Base-by-base conservation (phyloP, 2,329 filamentous ascomycete species). In the Ophiostoma piceae region DNA sequence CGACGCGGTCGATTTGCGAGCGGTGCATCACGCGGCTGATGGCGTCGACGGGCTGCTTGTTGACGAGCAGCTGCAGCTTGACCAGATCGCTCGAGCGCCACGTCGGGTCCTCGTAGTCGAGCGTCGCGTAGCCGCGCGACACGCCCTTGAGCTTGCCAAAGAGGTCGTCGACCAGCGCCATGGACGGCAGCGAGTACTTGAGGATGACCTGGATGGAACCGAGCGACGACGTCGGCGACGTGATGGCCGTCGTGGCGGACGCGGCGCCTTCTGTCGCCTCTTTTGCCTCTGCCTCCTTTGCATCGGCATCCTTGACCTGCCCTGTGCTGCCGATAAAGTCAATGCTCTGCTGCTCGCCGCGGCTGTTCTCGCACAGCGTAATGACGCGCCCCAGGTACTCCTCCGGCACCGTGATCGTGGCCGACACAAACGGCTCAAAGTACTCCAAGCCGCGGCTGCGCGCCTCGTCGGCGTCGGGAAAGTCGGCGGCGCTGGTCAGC, bases 51-150 rank as follows among this genome's bases (percentile, higher is more conserved):
- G 95, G 91, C 35, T 87, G 84, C 78, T 95, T 96, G 80, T 99
- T 99, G 73, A 99, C 94, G 8, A 98, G 85, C 2, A 99, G 83
- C 78, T 97, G 93, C 47, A 99, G 84, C 79, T 97, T 98, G 72
- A 92, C 88, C 57, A 99, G 88, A 72, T 88, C 88, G 76, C 90
- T 92, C 71, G 86, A 81, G 29, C 90, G 88, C 87, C 93, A 99
- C 0, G 92, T 94, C 0, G 93, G 90, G 75, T 99, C 95, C 80
- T 99, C 95, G 78, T 99, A 99, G 79, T 99, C 95, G 5, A 99
- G 85, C 47, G 91, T 95, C 0, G 95, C 95, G 75, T 99, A 99
- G 12, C 95, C 95, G 78, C 80, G 82, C 69, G 94, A 97, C 0
- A 88, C 86, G 51, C 93, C 92, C 79, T 99, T 99, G 68, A 99